These are phyloP conservation scores for Monosporozyma unispora DNA, from an alignment of 805 yeast species.

Conservation along the genomic window DNA sequence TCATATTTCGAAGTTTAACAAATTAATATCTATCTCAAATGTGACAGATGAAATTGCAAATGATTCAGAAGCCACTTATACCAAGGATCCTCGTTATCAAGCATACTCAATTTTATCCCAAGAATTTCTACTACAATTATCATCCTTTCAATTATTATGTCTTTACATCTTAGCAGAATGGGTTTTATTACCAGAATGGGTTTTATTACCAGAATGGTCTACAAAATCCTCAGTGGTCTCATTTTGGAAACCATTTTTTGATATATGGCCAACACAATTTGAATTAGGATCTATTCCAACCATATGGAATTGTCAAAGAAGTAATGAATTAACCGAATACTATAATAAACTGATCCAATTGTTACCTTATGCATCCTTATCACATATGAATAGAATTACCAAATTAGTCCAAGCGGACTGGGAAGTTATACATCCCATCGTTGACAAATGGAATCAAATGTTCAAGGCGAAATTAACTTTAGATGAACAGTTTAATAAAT, in stretches of 20 bases:
- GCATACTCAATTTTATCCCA: conserved; percentile 29
- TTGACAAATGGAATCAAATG: conserved; percentile 14
- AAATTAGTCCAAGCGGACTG: conserved; percentile 40
- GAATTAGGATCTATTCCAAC: conserved; percentile 56
- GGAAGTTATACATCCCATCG: conserved; percentile 26
- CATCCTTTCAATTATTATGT: conserved; percentile 53
- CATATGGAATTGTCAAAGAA: conserved; percentile 41
- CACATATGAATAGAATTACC: conserved; percentile 36
- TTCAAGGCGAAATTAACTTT: not conserved
- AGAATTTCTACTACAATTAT: conserved; percentile 34
- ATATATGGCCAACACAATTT: conserved; percentile 46
- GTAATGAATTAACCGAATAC: conserved; percentile 6
- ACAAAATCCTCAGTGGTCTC: conserved; percentile 23
- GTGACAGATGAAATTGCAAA: conserved; percentile 2
- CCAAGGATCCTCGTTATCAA: conserved; percentile 17
- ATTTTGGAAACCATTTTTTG: conserved; percentile 63
- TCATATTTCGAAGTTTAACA: conserved; percentile 34
- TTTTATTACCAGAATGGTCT: conserved; percentile 21
- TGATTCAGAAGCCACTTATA: not conserved
- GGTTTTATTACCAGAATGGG: conserved; percentile 21
- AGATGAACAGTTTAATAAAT: conserved; percentile 17
- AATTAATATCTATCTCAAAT: conserved; percentile 12
- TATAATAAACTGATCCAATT: conserved; percentile 22
- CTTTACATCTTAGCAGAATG: conserved; percentile 34
- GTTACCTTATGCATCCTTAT: conserved; percentile 38